These are phyloP conservation scores for Pisolithus marmoratus DNA, from an alignment of 768 basidiomycete species.

Conservation along the genomic window DNA sequence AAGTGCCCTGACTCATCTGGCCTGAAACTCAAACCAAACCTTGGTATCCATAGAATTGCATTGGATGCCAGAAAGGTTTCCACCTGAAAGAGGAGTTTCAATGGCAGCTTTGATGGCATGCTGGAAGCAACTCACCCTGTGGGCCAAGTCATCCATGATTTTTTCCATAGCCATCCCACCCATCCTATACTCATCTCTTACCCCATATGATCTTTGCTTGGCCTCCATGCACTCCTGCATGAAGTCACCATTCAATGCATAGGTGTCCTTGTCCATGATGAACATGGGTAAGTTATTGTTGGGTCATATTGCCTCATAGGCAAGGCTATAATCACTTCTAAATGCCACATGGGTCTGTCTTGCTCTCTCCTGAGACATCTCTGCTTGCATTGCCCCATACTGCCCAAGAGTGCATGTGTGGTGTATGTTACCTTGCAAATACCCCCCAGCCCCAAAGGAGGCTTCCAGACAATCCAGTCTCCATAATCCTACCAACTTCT, in stretches of 20 bases:
- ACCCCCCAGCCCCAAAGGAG: constrained; percentile 7
- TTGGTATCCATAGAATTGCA: too few species aligned
- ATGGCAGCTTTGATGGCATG: too few species aligned
- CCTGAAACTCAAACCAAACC: too few species aligned
- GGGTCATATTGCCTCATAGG: constrained; percentile 8
- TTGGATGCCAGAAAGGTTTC: too few species aligned
- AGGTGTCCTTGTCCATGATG: background rate
- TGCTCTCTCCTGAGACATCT: constrained; percentile 5
- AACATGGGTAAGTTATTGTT: constrained; percentile 5
- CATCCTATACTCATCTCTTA: too few species aligned
- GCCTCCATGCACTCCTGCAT: background rate
- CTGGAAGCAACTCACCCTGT: background rate
- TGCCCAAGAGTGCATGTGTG: constrained; percentile 5
- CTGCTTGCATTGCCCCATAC: constrained; percentile 13
- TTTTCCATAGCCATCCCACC: too few species aligned
- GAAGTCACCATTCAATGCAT: background rate
- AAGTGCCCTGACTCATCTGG: too few species aligned
- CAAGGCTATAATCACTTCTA: background rate
- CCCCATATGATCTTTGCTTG: too few species aligned
- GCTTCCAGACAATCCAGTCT: constrained; percentile 4
- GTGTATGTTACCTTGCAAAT: background rate
- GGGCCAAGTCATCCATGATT: too few species aligned
- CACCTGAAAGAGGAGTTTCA: too few species aligned
- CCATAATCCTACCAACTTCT: constrained; percentile 2
- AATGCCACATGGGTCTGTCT: constrained; percentile 9